Percentiles rank a stretch among this genome's conserved stretches.
Evolutionary conservation across 2,329 filamentous ascomycete species (phyloP).

Genomic region (Coniochaeta sp.): DNA sequence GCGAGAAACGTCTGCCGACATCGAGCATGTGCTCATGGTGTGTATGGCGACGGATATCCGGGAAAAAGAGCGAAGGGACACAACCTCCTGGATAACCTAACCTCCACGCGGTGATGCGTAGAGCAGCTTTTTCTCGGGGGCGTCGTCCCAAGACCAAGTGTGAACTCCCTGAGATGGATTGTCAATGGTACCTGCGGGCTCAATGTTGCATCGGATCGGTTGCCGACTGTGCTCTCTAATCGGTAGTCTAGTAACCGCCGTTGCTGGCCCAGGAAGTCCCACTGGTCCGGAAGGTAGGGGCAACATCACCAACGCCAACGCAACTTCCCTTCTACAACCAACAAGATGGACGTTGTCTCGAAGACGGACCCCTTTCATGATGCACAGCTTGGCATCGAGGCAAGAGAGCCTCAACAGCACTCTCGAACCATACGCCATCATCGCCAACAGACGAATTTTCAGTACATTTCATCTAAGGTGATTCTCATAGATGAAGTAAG

Average conservation of each 20-base stretch:
- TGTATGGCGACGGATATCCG: not conserved
- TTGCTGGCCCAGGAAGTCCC: not conserved
- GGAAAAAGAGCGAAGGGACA: not conserved
- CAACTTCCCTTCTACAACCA: conserved; percentile 4
- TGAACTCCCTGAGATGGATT: not conserved
- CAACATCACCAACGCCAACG: not conserved
- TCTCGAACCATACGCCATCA: not conserved
- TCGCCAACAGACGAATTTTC: not conserved
- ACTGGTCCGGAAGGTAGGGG: not conserved
- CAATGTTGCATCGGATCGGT: not conserved
- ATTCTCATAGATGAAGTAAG: conserved; percentile 11
- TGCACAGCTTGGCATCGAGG: not conserved
- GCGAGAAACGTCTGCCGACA: not conserved
- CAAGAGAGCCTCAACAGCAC: not conserved
- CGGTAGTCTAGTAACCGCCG: not conserved
- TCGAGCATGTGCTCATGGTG: not conserved
- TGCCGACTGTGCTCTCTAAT: not conserved
- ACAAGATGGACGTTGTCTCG: not conserved
- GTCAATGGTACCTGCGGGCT: not conserved
- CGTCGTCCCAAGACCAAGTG: not conserved
- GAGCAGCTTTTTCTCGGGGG: not conserved
- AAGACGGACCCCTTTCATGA: not conserved
- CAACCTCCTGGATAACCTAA: not conserved
- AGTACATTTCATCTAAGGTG: conserved; percentile 9
- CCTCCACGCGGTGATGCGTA: not conserved